A percentile compares a stretch with the other conserved stretches of the same genome.
Evolutionary conservation across 2,329 filamentous ascomycete genomes (phyloP).

Genomic region (Monosporascus cannonballus): DNA sequence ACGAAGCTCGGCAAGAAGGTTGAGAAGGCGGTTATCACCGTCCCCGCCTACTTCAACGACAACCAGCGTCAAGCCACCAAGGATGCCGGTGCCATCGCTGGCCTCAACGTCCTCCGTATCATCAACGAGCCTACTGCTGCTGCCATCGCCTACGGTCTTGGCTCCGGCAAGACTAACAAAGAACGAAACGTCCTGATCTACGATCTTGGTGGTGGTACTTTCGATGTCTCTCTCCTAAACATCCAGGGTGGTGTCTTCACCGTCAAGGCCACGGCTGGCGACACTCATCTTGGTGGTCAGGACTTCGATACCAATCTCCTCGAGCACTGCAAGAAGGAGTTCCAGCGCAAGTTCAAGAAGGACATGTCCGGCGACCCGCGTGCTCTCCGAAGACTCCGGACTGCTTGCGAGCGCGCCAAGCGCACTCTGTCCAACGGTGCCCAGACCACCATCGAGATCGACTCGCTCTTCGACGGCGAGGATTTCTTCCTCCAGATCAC

Average conservation of each 20-base stretch:
- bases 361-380: conserved; percentile 92
- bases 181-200: conserved; percentile 90
- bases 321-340: conserved; percentile 90
- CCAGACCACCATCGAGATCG: conserved; percentile 91
- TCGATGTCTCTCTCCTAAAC: conserved; percentile 88
- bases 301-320: conserved; percentile 98
- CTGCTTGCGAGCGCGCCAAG: conserved; percentile 99
- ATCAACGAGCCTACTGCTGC: conserved; percentile 96
- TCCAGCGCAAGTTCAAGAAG: conserved; percentile 96
- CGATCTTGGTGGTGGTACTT: conserved; percentile 90
- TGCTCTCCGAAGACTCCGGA: conserved; percentile 99
- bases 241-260: conserved; percentile 92
- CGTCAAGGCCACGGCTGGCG: conserved; percentile 90
- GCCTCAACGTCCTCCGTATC: conserved; percentile 90
- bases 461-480: conserved; percentile 92
- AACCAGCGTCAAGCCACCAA: conserved; percentile 96
- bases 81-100: conserved; percentile 87
- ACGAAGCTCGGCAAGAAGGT: conserved; percentile 76
- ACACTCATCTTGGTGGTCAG: conserved; percentile 96
- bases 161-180: conserved; percentile 65
- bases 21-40: conserved; percentile 84
- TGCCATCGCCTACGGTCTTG: conserved; percentile 85
- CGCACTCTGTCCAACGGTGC: conserved; percentile 92
- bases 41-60: conserved; percentile 98
- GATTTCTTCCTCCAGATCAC: conserved; percentile 98